Base-by-base conservation (phyloP, 202 grass and related monocot genomes). In the Zizania palustris region DNA sequence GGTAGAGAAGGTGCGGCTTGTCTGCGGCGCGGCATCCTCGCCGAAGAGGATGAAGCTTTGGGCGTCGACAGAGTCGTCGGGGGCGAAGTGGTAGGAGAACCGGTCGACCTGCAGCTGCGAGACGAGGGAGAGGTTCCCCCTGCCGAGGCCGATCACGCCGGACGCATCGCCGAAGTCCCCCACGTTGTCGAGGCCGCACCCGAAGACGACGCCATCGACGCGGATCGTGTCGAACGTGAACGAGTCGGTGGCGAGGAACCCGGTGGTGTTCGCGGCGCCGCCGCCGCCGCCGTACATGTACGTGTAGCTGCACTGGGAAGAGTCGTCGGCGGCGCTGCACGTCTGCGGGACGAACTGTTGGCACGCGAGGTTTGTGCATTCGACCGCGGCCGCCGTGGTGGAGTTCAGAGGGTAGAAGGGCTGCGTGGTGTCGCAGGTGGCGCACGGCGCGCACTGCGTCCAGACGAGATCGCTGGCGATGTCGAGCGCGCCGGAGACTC, bases 41-140 rank as follows among this genome's bases (percentile, higher is more conserved):
- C 74, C 18, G 15, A 70, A 63, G 21, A 61, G 21, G 11, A 84
- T 3, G 37, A 11, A 42, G 82, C 21, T 76, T 9, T 12, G 5
- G 37, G 9, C 6, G 15, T 12, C 4, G 28, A 14, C 7, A 43
- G 11, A 3, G 12, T 19, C 42, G 13, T 73, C 15, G 1, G n/a
- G 9, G 4, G 53, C 36, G 4, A 62, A 1, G n/a, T 51, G 43
- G 50, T 54, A 54, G 50, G 16, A 19, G 16, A 18, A 19, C 6
- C 6, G 1, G 6, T 16, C 50, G 16, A 54, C 18, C 16, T 54
- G 15, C 16, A 54, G 15, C 50, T 54, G 50, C 16, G 16, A 54
- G 50, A 54, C 50, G 16, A 19, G 16, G 16, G 50, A 54, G 50
- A 54, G 50, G 6, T 54, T 16, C 16, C 50, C 50, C 18, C 50